Evolutionary conservation across 2,329 filamentous ascomycete genomes (phyloP).

Genomic region (Ophiostoma fasciatum): DNA sequence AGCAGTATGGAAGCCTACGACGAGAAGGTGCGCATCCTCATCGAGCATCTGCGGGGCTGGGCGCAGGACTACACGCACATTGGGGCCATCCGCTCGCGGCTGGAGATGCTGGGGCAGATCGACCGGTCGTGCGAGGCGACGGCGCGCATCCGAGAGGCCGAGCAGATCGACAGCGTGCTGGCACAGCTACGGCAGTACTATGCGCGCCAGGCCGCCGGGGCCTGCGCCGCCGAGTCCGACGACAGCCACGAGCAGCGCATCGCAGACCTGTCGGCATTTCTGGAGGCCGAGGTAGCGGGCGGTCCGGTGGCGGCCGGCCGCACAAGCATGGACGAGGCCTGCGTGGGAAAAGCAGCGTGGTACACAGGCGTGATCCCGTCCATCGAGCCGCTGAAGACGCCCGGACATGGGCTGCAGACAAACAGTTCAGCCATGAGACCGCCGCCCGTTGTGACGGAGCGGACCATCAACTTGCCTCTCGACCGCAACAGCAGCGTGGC

Average conservation of each 20-base stretch:
- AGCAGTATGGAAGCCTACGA: slow-evolving; percentile 5
- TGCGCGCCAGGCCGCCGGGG: neutral
- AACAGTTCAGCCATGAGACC: slow-evolving; percentile 3
- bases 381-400: slow-evolving; percentile 1
- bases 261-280: slow-evolving; percentile 4
- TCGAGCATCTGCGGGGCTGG: slow-evolving; percentile 6
- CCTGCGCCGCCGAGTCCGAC: too few relatives aligned
- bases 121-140: slow-evolving; percentile 1
- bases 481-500: neutral
- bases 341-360: neutral
- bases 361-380: neutral
- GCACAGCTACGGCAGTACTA: slow-evolving; percentile 5
- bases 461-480: neutral
- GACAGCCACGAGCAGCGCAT: slow-evolving; percentile 3
- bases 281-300: slow-evolving; percentile 3
- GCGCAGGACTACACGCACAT: slow-evolving; percentile 7
- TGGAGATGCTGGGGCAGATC: slow-evolving; percentile 6
- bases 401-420: neutral
- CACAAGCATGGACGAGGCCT: neutral
- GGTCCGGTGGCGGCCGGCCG: neutral
- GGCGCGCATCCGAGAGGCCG: slow-evolving; percentile 4
- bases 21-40: slow-evolving; percentile 2
- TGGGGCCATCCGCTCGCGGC: slow-evolving; percentile 2
- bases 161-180: slow-evolving; percentile 4
- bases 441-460: slow-evolving; percentile 2